Evolutionary conservation across 2,329 filamentous ascomycete genomes (phyloP).

Genomic region (Cryphonectria nitschkei): DNA sequence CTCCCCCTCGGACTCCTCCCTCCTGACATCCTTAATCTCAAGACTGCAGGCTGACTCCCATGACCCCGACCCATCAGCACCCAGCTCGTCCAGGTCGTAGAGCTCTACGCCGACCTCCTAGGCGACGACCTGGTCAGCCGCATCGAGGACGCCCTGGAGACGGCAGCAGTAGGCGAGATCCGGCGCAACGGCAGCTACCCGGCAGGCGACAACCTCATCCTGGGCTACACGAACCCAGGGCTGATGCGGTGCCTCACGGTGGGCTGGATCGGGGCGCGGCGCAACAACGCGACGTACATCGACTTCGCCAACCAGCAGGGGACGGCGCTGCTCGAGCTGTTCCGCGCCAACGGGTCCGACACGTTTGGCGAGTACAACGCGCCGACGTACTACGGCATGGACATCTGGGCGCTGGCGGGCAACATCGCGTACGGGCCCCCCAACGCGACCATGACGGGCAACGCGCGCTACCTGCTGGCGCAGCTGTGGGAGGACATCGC

Average conservation of each 20-base stretch:
- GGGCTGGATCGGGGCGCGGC: conserved; percentile 46
- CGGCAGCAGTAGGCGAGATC: conserved; percentile 44
- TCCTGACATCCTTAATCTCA: too few relatives aligned
- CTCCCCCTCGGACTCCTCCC: neutral
- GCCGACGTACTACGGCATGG: conserved; percentile 47
- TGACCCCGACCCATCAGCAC: conserved; percentile 29
- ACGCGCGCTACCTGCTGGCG: conserved; percentile 36
- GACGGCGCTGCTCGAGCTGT: conserved; percentile 36
- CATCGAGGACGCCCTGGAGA: conserved; percentile 43
- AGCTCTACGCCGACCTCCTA: conserved; percentile 40
- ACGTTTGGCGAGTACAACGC: conserved; percentile 45
- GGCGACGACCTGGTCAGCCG: conserved; percentile 37
- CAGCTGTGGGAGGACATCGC: conserved; percentile 43
- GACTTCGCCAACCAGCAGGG: conserved; percentile 43
- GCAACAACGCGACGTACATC: conserved; percentile 41
- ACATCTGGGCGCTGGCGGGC: conserved; percentile 44
- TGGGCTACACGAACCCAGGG: conserved; percentile 46
- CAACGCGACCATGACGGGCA: conserved; percentile 37
- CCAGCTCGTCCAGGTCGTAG: conserved; percentile 42
- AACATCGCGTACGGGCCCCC: conserved; percentile 42
- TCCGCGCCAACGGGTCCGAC: conserved; percentile 38
- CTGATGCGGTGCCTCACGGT: conserved; percentile 46
- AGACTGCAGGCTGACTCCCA: too few relatives aligned
- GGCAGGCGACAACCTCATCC: conserved; percentile 42
- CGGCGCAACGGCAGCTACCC: conserved; percentile 45